Percentiles rank a stretch among this genome's conserved stretches.
Conservation (phyloP, 768 basidiomycete species). For the Leucosporidium yakuticum region DNA sequence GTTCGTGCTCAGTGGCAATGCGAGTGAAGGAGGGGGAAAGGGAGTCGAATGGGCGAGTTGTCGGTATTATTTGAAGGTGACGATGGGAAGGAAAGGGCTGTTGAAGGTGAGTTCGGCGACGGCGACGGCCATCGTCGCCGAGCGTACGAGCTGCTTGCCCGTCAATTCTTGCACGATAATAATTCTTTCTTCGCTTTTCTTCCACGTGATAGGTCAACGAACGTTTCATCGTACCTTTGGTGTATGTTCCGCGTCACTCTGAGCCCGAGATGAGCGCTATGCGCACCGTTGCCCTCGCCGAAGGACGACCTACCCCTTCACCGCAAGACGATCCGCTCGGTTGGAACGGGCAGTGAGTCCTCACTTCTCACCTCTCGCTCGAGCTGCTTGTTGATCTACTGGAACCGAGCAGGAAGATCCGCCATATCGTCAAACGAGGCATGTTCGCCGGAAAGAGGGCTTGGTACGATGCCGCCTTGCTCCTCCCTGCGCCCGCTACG, state of each 20-base stretch:
- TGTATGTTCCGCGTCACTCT: constrained; percentile 20
- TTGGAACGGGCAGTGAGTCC: constrained; percentile 22
- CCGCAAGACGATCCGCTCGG: constrained; percentile 4
- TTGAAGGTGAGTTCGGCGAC: constrained; percentile 12
- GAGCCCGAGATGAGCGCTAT: constrained; percentile 2
- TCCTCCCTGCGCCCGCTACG: neutral
- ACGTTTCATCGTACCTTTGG: constrained; percentile 27
- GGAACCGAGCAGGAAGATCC: neutral
- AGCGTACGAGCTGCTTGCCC: neutral
- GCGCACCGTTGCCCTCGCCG: constrained; percentile 2
- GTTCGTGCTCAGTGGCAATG: constrained; percentile 15
- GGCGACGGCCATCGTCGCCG: too few species aligned
- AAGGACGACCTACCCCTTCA: neutral
- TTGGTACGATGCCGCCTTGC: constrained; percentile 3
- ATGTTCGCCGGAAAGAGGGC: neutral
- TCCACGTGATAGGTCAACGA: constrained; percentile 11
- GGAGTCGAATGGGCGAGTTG: constrained; percentile 8
- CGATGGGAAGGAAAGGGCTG: constrained; percentile 15
- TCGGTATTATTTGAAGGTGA: constrained; percentile 28
- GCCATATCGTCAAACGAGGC: neutral
- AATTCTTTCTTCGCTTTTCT: neutral
- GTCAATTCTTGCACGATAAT: neutral
- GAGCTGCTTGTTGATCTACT: neutral
- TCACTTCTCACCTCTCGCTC: neutral
- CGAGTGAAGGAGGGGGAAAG: neutral